Base-by-base conservation (phyloP, 305 asterid species). In the Fraxinus albicans region DNA sequence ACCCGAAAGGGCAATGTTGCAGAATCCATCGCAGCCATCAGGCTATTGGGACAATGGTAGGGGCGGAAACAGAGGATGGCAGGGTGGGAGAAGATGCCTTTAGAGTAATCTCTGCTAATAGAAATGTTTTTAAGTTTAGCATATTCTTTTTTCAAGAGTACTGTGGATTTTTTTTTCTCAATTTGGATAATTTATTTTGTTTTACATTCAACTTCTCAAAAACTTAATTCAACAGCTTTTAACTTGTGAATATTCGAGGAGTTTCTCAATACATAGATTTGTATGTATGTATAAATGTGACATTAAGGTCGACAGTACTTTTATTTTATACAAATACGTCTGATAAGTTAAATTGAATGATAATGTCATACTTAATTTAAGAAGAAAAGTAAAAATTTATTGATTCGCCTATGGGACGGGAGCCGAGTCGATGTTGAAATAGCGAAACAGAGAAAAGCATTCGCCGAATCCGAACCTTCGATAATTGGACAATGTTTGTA, bases 21-120 rank as follows among this genome's bases (percentile, higher is more conserved):
- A 84, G 60, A 82, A 85, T 58, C 25, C 69, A 60, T 86, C 38
- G 79, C 85, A 86, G 69, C 87, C 85, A n/a, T 85, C 93, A 27
- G 85, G 88, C 74, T 86, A 86, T 80, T 85, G 83, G 47, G 93
- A 92, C 55, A 87, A 79, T 25, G 76, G 84, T 25, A 63, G 60
- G 58, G 82, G 86, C 9, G 90, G 90, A 25, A 84, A 69, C 84
- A 79, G 86, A 80, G 85, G 94, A 84, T 87, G 97, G 96, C 89
- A 79, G 15, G 92, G 93, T 29, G 55, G 89, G 35, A 88, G 97
- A 82, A 87, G 94, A 87, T 92, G 89, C 72, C 42, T 3, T 15
- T 9, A 25, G 21, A 25, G 8, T 31, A 10, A 42, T 29, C 63
- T 13, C 13, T 76, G 63, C 17, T 8, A 40, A 19, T 23, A 76